phyloP scores from a whole-genome alignment of 495 filamentous ascomycete genomes.

The Penicillium cinerascens region DNA sequence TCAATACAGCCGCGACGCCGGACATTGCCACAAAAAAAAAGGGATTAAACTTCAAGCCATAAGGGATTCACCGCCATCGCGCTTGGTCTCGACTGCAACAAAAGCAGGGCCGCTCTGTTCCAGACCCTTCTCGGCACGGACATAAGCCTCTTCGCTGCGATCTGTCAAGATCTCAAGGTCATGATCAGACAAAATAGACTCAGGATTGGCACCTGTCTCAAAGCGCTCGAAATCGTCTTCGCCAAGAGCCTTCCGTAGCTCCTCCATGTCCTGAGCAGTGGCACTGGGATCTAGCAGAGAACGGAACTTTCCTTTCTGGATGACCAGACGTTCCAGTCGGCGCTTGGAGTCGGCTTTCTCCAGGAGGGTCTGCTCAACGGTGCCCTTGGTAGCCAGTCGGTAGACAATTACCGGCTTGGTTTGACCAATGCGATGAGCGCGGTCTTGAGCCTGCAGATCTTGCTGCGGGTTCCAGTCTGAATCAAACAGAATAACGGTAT shows the following conservation, averaged over 20 bases:
- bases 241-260: slow-evolving; percentile 45
- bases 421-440: slow-evolving; percentile 92
- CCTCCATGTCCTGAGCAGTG: slow-evolving; percentile 37
- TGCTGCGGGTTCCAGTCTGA: slow-evolving; percentile 98
- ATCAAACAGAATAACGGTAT: slow-evolving; percentile 73
- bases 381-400: slow-evolving; percentile 87
- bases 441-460: slow-evolving; percentile 93
- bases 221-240: slow-evolving; percentile 56
- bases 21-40: background rate
- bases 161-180: slow-evolving; percentile 81
- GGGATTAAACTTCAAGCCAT: slow-evolving; percentile 25
- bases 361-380: slow-evolving; percentile 85
- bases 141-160: slow-evolving; percentile 82
- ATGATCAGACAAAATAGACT: slow-evolving; percentile 66
- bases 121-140: slow-evolving; percentile 69
- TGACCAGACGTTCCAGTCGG: slow-evolving; percentile 90
- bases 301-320: slow-evolving; percentile 80
- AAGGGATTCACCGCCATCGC: slow-evolving; percentile 27
- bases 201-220: slow-evolving; percentile 46
- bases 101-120: slow-evolving; percentile 41
- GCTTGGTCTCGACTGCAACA: slow-evolving; percentile 42
- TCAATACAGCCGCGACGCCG: background rate
- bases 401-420: slow-evolving; percentile 91
- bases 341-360: slow-evolving; percentile 89
- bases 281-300: slow-evolving; percentile 45